Percentiles rank a stretch among this genome's conserved stretches.
Evolutionary conservation across 176 grass and related monocot genomes (phyloP).

Genomic region (Hyparrhenia diplandra): DNA sequence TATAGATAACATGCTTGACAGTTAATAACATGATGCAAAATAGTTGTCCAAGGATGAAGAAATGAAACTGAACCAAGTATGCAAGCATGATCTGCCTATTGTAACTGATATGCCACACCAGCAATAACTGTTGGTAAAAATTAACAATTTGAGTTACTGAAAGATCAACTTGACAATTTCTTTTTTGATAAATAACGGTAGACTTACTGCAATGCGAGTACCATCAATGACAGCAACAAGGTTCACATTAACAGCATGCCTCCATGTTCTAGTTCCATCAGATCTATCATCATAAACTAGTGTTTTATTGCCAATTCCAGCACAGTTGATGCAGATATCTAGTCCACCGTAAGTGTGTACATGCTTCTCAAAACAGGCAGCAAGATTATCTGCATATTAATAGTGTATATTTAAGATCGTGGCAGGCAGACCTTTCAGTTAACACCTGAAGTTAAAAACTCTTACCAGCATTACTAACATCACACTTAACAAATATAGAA

Average conservation of each 20-base stretch:
- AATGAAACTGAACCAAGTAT: conserved; percentile 9
- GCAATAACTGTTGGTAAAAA: neutral
- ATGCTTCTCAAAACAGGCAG: conserved; percentile 83
- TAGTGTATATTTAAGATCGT: conserved; percentile 32
- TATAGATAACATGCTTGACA: neutral
- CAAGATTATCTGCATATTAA: conserved; percentile 67
- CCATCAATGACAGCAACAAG: conserved; percentile 84
- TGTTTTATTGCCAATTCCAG: conserved; percentile 48
- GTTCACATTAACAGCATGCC: conserved; percentile 77
- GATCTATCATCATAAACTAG: conserved; percentile 74
- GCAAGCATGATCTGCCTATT: neutral
- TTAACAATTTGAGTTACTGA: conserved; percentile 9
- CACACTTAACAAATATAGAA: conserved; percentile 73
- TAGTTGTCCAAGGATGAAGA: conserved; percentile 13
- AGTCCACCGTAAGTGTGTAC: conserved; percentile 67
- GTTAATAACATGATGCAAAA: neutral
- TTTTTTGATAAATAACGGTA: conserved; percentile 18
- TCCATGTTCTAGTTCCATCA: conserved; percentile 87
- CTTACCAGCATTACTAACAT: conserved; percentile 78
- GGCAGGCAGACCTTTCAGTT: conserved; percentile 1
- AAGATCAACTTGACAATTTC: conserved; percentile 12
- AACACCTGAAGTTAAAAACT: conserved; percentile 3
- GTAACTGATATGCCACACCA: neutral
- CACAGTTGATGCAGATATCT: conserved; percentile 92
- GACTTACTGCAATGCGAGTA: conserved; percentile 86